phyloP scores from a whole-genome alignment of 345 rosid species.

The Clarkia xantiana region DNA sequence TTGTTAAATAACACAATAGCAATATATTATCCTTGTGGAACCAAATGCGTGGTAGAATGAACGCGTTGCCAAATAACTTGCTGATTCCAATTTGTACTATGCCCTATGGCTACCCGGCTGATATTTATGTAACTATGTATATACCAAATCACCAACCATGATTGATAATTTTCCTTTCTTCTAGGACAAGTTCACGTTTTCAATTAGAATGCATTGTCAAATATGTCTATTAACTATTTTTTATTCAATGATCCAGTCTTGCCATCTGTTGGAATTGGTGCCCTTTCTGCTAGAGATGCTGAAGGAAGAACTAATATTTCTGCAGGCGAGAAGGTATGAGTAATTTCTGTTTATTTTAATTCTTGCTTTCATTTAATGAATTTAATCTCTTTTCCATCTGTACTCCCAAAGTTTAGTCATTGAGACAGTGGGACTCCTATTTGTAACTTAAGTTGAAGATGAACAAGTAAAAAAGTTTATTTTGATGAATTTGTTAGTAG shows the following conservation, averaged over 20 bases:
- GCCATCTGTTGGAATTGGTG: slow-evolving; percentile 93
- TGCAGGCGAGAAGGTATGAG: slow-evolving; percentile 73
- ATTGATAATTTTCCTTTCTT: background rate
- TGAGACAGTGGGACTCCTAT: background rate
- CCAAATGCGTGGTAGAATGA: too few relatives aligned
- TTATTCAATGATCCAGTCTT: slow-evolving; percentile 30
- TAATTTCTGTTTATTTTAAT: slow-evolving; percentile 1
- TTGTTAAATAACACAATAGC: too few relatives aligned
- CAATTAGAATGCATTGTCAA: background rate
- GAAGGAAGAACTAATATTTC: slow-evolving; percentile 85
- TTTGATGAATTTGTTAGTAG: background rate
- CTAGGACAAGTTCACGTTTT: background rate
- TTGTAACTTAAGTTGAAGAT: background rate
- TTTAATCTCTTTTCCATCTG: background rate
- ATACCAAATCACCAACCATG: too few relatives aligned
- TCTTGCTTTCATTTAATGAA: slow-evolving; percentile 4
- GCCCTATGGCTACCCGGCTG: too few relatives aligned
- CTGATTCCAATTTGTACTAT: too few relatives aligned
- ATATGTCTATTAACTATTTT: background rate
- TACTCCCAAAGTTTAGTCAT: background rate
- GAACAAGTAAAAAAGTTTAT: background rate
- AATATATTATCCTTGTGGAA: too few relatives aligned
- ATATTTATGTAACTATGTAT: too few relatives aligned
- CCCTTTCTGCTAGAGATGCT: slow-evolving; percentile 91
- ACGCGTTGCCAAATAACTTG: too few relatives aligned